These are phyloP conservation scores for Tolypocladium endophyticum DNA, from an alignment of 2,329 filamentous ascomycete species.

Conservation along the genomic window DNA sequence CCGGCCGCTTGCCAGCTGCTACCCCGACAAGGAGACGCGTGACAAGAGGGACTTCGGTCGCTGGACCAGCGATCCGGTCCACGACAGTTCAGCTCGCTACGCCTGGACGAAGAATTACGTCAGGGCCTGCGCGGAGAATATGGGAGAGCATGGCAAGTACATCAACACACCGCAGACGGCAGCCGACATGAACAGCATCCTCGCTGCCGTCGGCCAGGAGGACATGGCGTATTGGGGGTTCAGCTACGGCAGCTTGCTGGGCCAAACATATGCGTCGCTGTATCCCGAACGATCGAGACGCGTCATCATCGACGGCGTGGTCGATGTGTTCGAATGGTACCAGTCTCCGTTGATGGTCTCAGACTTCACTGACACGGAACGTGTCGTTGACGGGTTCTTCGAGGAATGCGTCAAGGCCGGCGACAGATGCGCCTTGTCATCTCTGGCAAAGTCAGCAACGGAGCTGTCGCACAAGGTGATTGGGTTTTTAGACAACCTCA, in stretches of 20 bases:
- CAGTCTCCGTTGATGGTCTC: constrained; percentile 10
- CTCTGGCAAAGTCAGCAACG: constrained; percentile 23
- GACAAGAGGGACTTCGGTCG: constrained; percentile 8
- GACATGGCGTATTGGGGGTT: constrained; percentile 29
- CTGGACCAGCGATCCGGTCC: constrained; percentile 10
- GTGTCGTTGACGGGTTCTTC: constrained; percentile 20
- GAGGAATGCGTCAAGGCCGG: constrained; percentile 31
- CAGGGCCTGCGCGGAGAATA: constrained; percentile 29
- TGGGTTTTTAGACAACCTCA: constrained; percentile 19
- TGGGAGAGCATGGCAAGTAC: constrained; percentile 32
- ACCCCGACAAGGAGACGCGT: constrained; percentile 22
- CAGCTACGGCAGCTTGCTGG: constrained; percentile 30
- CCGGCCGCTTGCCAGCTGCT: constrained; percentile 24
- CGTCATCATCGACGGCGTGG: constrained; percentile 25
- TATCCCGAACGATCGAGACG: constrained; percentile 21
- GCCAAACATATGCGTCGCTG: constrained; percentile 27
- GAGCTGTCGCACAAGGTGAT: constrained; percentile 21
- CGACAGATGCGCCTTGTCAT: constrained; percentile 29
- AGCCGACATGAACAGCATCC: constrained; percentile 39
- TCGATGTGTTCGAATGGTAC: constrained; percentile 23
- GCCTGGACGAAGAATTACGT: constrained; percentile 30
- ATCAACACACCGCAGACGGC: constrained; percentile 39
- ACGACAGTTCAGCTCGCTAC: constrained; percentile 26
- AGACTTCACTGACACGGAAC: constrained; percentile 17
- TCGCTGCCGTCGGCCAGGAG: constrained; percentile 26